Evolutionary conservation across 2,329 filamentous ascomycete genomes (phyloP).

Genomic region (Claviceps capensis): DNA sequence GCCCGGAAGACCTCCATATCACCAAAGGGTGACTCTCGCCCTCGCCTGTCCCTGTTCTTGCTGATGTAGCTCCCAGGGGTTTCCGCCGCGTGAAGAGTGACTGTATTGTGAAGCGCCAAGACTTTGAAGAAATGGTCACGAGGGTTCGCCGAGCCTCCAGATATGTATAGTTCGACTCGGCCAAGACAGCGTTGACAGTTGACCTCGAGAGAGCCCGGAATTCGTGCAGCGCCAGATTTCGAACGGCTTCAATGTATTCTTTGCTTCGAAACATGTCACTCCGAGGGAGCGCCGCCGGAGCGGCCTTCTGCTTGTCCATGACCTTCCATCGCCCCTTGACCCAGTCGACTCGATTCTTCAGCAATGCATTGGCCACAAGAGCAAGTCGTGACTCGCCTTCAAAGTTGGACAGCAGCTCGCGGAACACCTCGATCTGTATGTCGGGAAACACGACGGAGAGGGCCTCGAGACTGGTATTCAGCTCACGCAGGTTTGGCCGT

Average conservation of each 20-base stretch:
- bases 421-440: constrained; percentile 69
- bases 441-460: constrained; percentile 65
- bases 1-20: constrained; percentile 42
- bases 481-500: constrained; percentile 48
- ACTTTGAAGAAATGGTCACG: constrained; percentile 53
- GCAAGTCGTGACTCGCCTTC: constrained; percentile 64
- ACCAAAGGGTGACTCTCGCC: constrained; percentile 49
- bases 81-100: constrained; percentile 57
- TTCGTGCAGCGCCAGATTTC: constrained; percentile 55
- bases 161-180: constrained; percentile 70
- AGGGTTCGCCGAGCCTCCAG: constrained; percentile 57
- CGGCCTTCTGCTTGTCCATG: constrained; percentile 21
- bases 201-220: constrained; percentile 63
- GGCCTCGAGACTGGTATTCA: constrained; percentile 56
- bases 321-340: constrained; percentile 54
- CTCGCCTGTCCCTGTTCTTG: constrained; percentile 31
- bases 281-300: constrained; percentile 30
- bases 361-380: constrained; percentile 61
- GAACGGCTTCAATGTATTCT: constrained; percentile 56
- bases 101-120: constrained; percentile 64
- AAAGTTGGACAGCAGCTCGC: constrained; percentile 65
- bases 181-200: constrained; percentile 64
- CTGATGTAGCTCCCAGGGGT: constrained; percentile 11
- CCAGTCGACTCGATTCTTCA: constrained; percentile 58
- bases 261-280: constrained; percentile 54